These are phyloP conservation scores for Agastache rugosa DNA, from an alignment of 257 asterid genomes.

Conservation along the genomic window DNA sequence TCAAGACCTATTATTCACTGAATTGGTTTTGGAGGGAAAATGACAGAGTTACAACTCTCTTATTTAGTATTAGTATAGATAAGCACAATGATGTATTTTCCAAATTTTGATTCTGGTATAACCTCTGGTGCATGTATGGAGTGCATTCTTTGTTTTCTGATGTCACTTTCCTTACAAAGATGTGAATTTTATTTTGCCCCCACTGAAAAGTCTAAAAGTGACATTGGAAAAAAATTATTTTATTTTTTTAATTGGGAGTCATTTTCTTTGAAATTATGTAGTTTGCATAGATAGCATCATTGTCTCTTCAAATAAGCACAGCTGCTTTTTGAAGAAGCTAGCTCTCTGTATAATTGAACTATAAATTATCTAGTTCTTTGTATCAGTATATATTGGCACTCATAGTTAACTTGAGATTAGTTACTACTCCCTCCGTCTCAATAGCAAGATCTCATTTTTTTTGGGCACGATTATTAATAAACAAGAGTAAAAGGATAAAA, in stretches of 20 bases:
- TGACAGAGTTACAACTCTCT: too few species aligned
- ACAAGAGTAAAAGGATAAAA: too few species aligned
- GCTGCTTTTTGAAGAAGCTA: not conserved
- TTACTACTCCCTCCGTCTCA: too few species aligned
- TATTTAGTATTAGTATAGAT: too few species aligned
- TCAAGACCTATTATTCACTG: too few species aligned
- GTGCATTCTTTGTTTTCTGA: slow-evolving; percentile 5
- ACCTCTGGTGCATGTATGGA: too few species aligned
- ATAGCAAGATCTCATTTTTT: too few species aligned
- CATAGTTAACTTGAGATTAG: not conserved
- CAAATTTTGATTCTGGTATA: too few species aligned
- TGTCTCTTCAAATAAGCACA: not conserved
- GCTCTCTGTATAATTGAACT: not conserved
- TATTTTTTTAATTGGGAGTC: not conserved
- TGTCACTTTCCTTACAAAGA: slow-evolving; percentile 37
- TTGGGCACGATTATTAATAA: too few species aligned
- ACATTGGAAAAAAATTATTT: not conserved
- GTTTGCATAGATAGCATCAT: not conserved
- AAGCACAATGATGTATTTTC: too few species aligned
- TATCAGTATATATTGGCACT: too few species aligned
- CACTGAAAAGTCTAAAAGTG: slow-evolving; percentile 1
- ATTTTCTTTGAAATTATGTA: not conserved
- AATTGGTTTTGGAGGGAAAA: too few species aligned
- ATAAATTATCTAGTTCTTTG: not conserved
- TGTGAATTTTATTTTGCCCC: slow-evolving; percentile 18